These are phyloP conservation scores for Ustilago crameri DNA, from an alignment of 1,284 basidiomycete species.

Conservation along the genomic window DNA sequence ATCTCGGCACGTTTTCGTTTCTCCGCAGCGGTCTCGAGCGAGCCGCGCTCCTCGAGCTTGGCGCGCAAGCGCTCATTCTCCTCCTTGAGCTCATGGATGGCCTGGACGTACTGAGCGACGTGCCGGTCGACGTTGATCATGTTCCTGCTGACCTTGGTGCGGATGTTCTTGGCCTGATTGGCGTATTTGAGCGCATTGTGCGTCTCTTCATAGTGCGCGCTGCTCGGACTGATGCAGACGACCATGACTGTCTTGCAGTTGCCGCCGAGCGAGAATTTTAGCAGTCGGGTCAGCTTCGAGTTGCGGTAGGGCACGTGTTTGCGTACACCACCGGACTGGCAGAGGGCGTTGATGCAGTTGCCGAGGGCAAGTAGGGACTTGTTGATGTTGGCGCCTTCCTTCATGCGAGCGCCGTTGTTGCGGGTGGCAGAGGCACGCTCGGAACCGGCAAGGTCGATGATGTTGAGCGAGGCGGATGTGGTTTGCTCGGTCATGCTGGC, in stretches of 20 bases:
- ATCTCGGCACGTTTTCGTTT: conserved; percentile 73
- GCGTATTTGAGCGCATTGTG: conserved; percentile 68
- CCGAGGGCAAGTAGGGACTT: conserved; percentile 67
- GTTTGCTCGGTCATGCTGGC: conserved; percentile 62
- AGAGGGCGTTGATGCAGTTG: conserved; percentile 68
- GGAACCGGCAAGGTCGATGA: conserved; percentile 67
- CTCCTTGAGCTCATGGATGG: conserved; percentile 85
- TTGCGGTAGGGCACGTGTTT: conserved; percentile 67
- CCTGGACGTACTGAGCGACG: conserved; percentile 75
- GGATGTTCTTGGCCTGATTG: conserved; percentile 68
- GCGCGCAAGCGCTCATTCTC: conserved; percentile 87
- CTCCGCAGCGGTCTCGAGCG: conserved; percentile 70
- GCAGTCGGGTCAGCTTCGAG: conserved; percentile 65
- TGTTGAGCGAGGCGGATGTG: conserved; percentile 66
- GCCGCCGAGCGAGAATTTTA: conserved; percentile 68
- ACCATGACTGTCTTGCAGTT: conserved; percentile 69
- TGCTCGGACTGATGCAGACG: conserved; percentile 66
- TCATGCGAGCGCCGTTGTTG: conserved; percentile 68
- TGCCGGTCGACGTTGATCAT: conserved; percentile 67
- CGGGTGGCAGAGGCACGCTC: conserved; percentile 66
- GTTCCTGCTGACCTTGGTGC: conserved; percentile 67
- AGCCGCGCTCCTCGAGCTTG: conserved; percentile 75
- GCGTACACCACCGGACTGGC: conserved; percentile 56
- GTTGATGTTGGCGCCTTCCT: conserved; percentile 69
- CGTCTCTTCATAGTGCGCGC: conserved; percentile 67